Conservation (phyloP, 495 filamentous ascomycete species). For the Penicillium alfredii region DNA sequence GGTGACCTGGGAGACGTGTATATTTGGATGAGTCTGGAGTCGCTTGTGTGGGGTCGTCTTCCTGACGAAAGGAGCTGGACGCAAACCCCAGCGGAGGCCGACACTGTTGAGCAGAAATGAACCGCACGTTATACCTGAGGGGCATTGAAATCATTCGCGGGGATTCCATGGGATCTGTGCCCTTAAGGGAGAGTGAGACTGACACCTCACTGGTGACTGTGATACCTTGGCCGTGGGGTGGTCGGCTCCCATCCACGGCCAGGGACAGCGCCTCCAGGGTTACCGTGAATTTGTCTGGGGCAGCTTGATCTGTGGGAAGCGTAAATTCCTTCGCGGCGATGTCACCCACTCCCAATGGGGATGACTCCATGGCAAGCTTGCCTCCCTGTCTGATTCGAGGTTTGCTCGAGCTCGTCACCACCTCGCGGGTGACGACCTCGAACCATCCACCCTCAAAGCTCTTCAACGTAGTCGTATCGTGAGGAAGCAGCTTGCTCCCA, state of each 20-base stretch:
- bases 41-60: constrained; percentile 13
- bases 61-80: constrained; percentile 24
- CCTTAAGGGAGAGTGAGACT: constrained; percentile 38
- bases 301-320: constrained; percentile 24
- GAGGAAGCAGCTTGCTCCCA: constrained; percentile 50
- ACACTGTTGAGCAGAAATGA: constrained; percentile 61
- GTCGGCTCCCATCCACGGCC: constrained; percentile 12
- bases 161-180: constrained; percentile 17
- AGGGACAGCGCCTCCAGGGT: constrained; percentile 19
- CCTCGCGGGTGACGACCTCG: constrained; percentile 44
- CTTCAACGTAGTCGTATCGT: constrained; percentile 18
- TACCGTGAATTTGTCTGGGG: constrained; percentile 12
- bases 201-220: constrained; percentile 46
- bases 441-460: constrained; percentile 58
- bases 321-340: constrained; percentile 43
- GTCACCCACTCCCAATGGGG: constrained; percentile 38
- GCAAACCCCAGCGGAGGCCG: constrained; percentile 44
- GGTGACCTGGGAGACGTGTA: constrained; percentile 50
- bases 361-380: constrained; percentile 27
- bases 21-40: constrained; percentile 7
- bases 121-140: constrained; percentile 57
- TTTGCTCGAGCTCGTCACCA: constrained; percentile 14
- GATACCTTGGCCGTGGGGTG: constrained; percentile 21
- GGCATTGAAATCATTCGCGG: constrained; percentile 40
- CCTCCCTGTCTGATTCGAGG: constrained; percentile 37